Evolutionary conservation across 352 stramenopile species (phyloP).

Genomic region (Phytopythium montanum): DNA sequence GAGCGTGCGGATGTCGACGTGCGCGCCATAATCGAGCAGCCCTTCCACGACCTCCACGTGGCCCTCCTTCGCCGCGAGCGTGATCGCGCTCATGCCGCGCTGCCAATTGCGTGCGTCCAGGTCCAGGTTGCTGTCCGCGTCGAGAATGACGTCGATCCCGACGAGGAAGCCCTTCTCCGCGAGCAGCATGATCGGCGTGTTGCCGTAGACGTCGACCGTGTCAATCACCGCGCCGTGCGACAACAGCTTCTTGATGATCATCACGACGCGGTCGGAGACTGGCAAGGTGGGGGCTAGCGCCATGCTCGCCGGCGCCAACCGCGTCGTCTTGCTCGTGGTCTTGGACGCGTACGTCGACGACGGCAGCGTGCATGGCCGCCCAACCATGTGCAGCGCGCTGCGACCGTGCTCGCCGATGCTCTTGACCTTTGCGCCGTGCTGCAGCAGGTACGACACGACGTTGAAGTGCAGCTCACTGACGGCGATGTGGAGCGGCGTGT

Average conservation of each 20-base stretch:
- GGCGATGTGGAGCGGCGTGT: slow-evolving; percentile 76
- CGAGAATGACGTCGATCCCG: slow-evolving; percentile 72
- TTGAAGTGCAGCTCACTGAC: slow-evolving; percentile 82
- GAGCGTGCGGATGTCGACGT: slow-evolving; percentile 59
- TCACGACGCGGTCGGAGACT: slow-evolving; percentile 51
- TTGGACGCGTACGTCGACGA: slow-evolving; percentile 30
- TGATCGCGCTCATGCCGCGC: slow-evolving; percentile 67
- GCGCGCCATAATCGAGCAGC: slow-evolving; percentile 76
- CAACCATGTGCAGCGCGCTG: slow-evolving; percentile 78
- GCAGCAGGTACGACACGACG: slow-evolving; percentile 83
- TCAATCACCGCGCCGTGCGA: slow-evolving; percentile 63
- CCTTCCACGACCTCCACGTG: slow-evolving; percentile 70
- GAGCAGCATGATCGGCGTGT: slow-evolving; percentile 79
- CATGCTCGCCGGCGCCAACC: slow-evolving; percentile 5
- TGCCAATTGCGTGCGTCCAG: slow-evolving; percentile 82
- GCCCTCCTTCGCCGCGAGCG: slow-evolving; percentile 66
- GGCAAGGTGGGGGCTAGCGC: neutral
- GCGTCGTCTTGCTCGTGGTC: slow-evolving; percentile 11
- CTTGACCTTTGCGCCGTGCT: slow-evolving; percentile 81
- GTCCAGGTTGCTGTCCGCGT: slow-evolving; percentile 63
- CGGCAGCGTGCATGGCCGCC: slow-evolving; percentile 56
- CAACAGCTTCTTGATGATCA: slow-evolving; percentile 84
- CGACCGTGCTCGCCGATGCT: slow-evolving; percentile 64
- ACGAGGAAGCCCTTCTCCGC: slow-evolving; percentile 65
- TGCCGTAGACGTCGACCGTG: slow-evolving; percentile 75